Conservation (phyloP, 2,329 filamentous ascomycete species). For the Knufia fluminis region DNA sequence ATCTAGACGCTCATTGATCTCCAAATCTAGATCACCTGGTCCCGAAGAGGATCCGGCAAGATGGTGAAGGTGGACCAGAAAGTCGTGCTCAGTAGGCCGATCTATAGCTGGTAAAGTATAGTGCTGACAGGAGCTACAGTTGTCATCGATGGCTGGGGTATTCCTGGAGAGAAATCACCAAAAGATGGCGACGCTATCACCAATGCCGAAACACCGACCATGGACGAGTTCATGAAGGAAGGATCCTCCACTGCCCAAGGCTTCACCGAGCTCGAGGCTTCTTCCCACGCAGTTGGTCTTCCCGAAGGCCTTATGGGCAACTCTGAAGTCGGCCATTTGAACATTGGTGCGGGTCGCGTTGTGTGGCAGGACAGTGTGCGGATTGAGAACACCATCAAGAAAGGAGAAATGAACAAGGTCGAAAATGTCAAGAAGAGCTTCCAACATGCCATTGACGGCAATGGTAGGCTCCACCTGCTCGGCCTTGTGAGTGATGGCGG, state of each 20-base stretch:
- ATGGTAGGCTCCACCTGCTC: slow-evolving; percentile 83
- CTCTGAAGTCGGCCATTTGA: slow-evolving; percentile 95
- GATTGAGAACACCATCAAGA: slow-evolving; percentile 89
- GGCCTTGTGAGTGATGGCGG: slow-evolving; percentile 92
- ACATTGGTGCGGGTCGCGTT: slow-evolving; percentile 93
- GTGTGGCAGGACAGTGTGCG: slow-evolving; percentile 98
- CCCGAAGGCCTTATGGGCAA: slow-evolving; percentile 98
- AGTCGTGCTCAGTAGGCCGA: slow-evolving; percentile 53
- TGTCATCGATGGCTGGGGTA: slow-evolving; percentile 98
- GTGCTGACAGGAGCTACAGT: slow-evolving; percentile 44
- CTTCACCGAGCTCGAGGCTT: slow-evolving; percentile 88
- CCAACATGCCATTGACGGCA: slow-evolving; percentile 71
- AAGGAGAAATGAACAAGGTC: slow-evolving; percentile 66
- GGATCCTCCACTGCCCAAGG: slow-evolving; percentile 67
- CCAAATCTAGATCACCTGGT: too few species aligned
- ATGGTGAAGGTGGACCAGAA: slow-evolving; percentile 63
- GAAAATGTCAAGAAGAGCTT: slow-evolving; percentile 70
- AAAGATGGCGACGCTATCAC: slow-evolving; percentile 92
- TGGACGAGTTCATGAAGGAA: slow-evolving; percentile 69
- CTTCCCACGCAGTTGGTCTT: slow-evolving; percentile 87
- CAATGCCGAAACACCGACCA: slow-evolving; percentile 82
- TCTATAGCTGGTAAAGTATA: slow-evolving; percentile 26
- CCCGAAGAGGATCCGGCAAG: slow-evolving; percentile 12
- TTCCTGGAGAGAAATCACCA: slow-evolving; percentile 69
- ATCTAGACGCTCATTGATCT: not conserved